A percentile compares a stretch with the other conserved stretches of the same genome.
These are phyloP conservation scores for Hamigera avellanea DNA, from an alignment of 495 filamentous ascomycete species.

Conservation along the genomic window DNA sequence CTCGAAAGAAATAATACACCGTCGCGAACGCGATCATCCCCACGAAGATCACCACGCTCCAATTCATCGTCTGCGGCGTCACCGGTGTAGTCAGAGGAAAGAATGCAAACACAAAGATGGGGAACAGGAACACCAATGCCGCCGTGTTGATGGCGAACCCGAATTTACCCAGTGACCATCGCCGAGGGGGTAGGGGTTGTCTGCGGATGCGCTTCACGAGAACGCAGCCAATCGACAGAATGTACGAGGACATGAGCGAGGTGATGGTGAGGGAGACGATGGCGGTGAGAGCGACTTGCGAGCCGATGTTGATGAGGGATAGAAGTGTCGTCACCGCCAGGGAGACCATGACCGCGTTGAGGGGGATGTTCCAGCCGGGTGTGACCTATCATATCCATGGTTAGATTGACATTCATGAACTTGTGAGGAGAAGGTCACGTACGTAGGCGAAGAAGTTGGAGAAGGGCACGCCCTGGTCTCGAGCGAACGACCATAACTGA, in stretches of 20 bases:
- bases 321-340: slow-evolving; percentile 34
- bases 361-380: slow-evolving; percentile 37
- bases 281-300: slow-evolving; percentile 32
- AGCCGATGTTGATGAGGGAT: slow-evolving; percentile 43
- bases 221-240: slow-evolving; percentile 37
- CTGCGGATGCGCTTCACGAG: slow-evolving; percentile 30
- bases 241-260: slow-evolving; percentile 35
- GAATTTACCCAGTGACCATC: slow-evolving; percentile 37
- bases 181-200: slow-evolving; percentile 28
- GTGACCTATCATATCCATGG: slow-evolving; percentile 24
- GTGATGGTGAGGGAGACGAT: slow-evolving; percentile 35
- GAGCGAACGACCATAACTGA: slow-evolving; percentile 47
- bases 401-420: neutral
- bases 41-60: slow-evolving; percentile 35
- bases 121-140: slow-evolving; percentile 27
- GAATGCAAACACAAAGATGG: slow-evolving; percentile 42
- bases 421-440: too few species aligned
- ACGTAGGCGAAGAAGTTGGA: slow-evolving; percentile 39
- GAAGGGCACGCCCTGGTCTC: slow-evolving; percentile 45
- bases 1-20: slow-evolving; percentile 30
- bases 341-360: slow-evolving; percentile 39
- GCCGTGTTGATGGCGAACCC: slow-evolving; percentile 37
- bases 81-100: slow-evolving; percentile 37
- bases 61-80: slow-evolving; percentile 33
- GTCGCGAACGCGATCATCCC: slow-evolving; percentile 33